Conservation (phyloP, 768 basidiomycete species). For the Mycena galopus region DNA sequence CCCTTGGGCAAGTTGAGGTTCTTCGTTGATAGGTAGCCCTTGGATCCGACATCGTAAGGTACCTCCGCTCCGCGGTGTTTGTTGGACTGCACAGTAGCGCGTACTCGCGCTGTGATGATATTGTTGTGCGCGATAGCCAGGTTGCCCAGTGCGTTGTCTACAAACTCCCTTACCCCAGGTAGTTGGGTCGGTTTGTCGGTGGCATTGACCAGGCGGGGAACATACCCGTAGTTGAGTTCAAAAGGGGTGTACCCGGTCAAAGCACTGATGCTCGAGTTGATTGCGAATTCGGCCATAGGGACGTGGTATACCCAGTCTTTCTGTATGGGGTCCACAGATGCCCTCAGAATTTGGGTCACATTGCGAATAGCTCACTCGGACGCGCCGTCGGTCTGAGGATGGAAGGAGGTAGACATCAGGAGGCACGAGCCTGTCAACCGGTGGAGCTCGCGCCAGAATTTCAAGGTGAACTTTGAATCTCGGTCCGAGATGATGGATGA, state of each 20-base stretch:
- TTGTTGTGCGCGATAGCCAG: constrained; percentile 51
- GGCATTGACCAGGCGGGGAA: background rate
- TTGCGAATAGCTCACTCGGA: constrained; percentile 44
- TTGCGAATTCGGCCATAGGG: constrained; percentile 53
- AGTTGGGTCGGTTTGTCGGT: background rate
- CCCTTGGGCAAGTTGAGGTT: background rate
- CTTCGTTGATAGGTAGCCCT: background rate
- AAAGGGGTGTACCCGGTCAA: constrained; percentile 51
- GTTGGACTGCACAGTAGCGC: background rate
- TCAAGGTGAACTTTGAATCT: constrained; percentile 41
- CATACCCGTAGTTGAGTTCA: constrained; percentile 42
- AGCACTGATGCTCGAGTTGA: too few relatives aligned
- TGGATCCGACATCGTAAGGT: background rate
- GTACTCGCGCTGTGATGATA: constrained; percentile 48
- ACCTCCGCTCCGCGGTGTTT: background rate
- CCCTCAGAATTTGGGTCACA: constrained; percentile 48
- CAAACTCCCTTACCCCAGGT: constrained; percentile 45
- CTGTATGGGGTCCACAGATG: constrained; percentile 42
- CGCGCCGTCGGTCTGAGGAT: constrained; percentile 56
- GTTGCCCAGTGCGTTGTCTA: constrained; percentile 38
- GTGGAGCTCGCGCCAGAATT: constrained; percentile 30
- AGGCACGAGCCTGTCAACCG: constrained; percentile 45
- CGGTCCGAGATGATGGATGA: constrained; percentile 40
- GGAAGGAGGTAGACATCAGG: constrained; percentile 53
- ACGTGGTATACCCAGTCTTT: constrained; percentile 48